Conservation (phyloP, 441 rosid species). For the California macrophylla region DNA sequence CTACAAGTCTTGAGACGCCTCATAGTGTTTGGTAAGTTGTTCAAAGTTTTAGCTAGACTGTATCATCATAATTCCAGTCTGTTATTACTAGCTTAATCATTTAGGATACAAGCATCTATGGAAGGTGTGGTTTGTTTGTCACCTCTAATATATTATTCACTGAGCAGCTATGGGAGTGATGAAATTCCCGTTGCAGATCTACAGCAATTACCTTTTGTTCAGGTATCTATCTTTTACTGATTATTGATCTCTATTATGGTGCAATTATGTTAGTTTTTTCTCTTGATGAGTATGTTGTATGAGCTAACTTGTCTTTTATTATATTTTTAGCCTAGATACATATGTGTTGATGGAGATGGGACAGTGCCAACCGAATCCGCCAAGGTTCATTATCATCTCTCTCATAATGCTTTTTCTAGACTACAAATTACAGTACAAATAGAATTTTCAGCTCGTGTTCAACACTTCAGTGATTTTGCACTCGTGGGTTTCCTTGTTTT, state of each 20-base stretch:
- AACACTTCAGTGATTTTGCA: no score
- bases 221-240: constrained; percentile 33
- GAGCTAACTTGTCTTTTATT: constrained; percentile 13
- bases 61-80: constrained; percentile 2
- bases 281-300: constrained; percentile 1
- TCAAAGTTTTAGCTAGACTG: not conserved
- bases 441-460: no score
- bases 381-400: constrained; percentile 39
- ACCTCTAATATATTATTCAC: constrained; percentile 16
- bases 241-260: not conserved
- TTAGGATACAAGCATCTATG: not conserved
- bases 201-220: constrained; percentile 44
- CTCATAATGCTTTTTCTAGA: not conserved
- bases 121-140: not conserved
- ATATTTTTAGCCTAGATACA: constrained; percentile 56
- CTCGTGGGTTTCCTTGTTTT: no score
- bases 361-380: constrained; percentile 90
- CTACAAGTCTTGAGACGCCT: constrained; percentile 69
- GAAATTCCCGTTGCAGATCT: constrained; percentile 54
- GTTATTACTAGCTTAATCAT: not conserved
- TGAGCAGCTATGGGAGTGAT: constrained; percentile 76
- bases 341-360: constrained; percentile 88
- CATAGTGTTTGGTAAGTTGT: constrained; percentile 72
- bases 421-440: no score
- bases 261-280: not conserved